phyloP scores from a whole-genome alignment of 768 basidiomycete species.

The Calocybe cyanea region DNA sequence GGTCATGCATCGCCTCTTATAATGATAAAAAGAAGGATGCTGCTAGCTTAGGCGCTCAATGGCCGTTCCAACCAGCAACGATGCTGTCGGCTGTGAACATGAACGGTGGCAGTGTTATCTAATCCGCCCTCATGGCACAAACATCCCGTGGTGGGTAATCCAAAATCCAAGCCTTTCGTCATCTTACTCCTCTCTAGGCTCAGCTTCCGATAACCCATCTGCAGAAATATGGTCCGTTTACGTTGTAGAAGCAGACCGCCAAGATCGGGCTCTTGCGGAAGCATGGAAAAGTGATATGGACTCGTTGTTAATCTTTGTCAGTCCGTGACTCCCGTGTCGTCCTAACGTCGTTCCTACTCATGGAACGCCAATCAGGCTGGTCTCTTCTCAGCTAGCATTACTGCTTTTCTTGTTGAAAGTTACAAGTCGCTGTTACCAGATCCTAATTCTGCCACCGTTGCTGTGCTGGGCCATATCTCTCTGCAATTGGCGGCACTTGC shows the following conservation, averaged over 20 bases:
- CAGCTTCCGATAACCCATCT: slow-evolving; percentile 1
- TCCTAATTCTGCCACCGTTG: not conserved
- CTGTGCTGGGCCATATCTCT: slow-evolving; percentile 11
- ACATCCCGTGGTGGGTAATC: slow-evolving; percentile 7
- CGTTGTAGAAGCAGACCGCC: slow-evolving; percentile 17
- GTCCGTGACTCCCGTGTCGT: slow-evolving; percentile 1
- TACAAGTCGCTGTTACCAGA: slow-evolving; percentile 14
- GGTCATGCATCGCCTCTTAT: slow-evolving; percentile 2
- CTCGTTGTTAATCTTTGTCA: slow-evolving; percentile 19
- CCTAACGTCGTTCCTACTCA: not conserved
- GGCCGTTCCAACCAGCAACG: not conserved
- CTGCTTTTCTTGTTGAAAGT: slow-evolving; percentile 21
- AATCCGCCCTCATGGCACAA: slow-evolving; percentile 8
- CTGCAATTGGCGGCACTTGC: slow-evolving; percentile 11
- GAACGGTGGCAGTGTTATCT: slow-evolving; percentile 1
- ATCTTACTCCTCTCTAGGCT: not conserved
- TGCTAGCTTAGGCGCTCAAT: no score
- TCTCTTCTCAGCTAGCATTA: slow-evolving; percentile 20
- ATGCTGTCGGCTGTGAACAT: not conserved
- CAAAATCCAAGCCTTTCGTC: slow-evolving; percentile 3
- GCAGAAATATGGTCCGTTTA: slow-evolving; percentile 19
- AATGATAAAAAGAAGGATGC: not conserved
- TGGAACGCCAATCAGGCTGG: slow-evolving; percentile 13
- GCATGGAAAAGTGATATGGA: slow-evolving; percentile 17
- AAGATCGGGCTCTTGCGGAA: slow-evolving; percentile 14